A percentile compares a stretch with the other conserved stretches of the same genome.
These are phyloP conservation scores for Rehmannia glutinosa DNA, from an alignment of 257 asterid genomes.

Conservation along the genomic window DNA sequence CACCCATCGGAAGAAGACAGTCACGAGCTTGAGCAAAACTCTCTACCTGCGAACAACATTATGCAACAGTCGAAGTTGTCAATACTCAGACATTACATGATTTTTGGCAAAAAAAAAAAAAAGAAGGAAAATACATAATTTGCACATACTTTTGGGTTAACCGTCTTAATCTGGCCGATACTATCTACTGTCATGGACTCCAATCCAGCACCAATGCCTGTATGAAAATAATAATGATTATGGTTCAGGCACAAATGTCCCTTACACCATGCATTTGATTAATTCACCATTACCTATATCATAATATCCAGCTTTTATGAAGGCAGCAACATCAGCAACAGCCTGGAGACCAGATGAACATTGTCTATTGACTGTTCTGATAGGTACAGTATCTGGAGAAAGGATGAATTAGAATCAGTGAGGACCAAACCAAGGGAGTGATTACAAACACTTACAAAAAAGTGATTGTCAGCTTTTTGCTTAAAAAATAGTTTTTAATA, in stretches of 20 bases:
- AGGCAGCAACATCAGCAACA: slow-evolving; percentile 94
- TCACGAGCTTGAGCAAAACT: slow-evolving; percentile 66
- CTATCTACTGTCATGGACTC: slow-evolving; percentile 80
- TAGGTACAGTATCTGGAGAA: slow-evolving; percentile 65
- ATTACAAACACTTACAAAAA: too few relatives aligned
- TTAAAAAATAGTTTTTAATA: background rate
- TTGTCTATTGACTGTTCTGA: slow-evolving; percentile 89
- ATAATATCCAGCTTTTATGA: slow-evolving; percentile 82
- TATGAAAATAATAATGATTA: background rate
- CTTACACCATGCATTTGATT: background rate
- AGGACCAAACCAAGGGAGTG: background rate
- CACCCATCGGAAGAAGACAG: slow-evolving; percentile 93
- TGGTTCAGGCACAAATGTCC: background rate
- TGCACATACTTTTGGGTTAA: slow-evolving; percentile 57
- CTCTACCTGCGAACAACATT: slow-evolving; percentile 40
- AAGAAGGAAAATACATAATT: background rate
- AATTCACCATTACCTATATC: slow-evolving; percentile 55
- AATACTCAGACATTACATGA: background rate
- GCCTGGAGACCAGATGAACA: slow-evolving; percentile 97
- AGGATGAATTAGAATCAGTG: background rate
- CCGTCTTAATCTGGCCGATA: slow-evolving; percentile 19
- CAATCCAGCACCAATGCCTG: slow-evolving; percentile 94
- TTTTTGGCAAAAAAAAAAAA: background rate
- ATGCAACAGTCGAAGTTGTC: slow-evolving; percentile 10
- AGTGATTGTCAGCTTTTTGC: too few relatives aligned